Evolutionary conservation across 495 filamentous ascomycete genomes (phyloP).

Genomic region (Daldinia grandis): DNA sequence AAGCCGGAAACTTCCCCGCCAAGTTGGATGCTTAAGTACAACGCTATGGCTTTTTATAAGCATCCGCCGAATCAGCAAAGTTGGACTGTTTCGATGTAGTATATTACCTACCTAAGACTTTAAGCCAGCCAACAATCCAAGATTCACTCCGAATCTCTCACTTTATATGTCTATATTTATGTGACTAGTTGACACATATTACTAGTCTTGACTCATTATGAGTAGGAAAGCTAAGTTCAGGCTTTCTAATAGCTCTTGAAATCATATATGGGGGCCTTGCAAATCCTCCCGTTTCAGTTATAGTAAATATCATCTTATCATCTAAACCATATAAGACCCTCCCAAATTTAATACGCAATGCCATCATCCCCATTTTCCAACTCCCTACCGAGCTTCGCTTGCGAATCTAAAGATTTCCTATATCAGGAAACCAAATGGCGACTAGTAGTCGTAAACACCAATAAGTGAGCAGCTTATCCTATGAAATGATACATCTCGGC

Average conservation of each 20-base stretch:
- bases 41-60: conserved; percentile 47
- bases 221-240: neutral
- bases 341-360: neutral
- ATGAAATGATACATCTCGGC: neutral
- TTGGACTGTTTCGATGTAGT: conserved; percentile 41
- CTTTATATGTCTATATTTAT: neutral
- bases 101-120: conserved; percentile 36
- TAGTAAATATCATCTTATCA: neutral
- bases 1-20: conserved; percentile 90
- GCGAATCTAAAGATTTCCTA: neutral
- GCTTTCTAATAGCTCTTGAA: neutral
- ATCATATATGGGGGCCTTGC: neutral
- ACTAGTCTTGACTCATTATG: neutral
- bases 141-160: conserved; percentile 14
- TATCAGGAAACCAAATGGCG: neutral
- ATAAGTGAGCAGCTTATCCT: neutral
- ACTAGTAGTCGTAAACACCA: neutral
- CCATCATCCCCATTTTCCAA: neutral
- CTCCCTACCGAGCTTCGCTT: neutral
- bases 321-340: neutral
- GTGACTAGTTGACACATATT: conserved; percentile 4
- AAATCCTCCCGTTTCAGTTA: neutral
- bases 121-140: conserved; percentile 34
- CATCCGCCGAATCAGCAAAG: conserved; percentile 19
- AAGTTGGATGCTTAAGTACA: conserved; percentile 62